Conservation (phyloP, 257 asterid species). For the Eustoma russellianum region DNA sequence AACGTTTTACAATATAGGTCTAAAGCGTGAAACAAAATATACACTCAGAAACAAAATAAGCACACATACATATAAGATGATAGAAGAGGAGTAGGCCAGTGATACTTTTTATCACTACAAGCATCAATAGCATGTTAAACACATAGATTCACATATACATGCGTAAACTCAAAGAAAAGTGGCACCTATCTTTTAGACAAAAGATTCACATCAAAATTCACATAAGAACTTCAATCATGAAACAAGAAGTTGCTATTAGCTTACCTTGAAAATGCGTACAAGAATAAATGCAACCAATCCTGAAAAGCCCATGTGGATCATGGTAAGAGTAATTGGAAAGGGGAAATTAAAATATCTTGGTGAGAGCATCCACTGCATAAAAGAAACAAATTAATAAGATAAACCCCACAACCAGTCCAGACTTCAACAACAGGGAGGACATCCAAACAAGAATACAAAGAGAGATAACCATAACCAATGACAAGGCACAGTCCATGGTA, state of each 20-base stretch:
- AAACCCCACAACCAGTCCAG: constrained; percentile 3
- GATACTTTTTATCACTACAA: too few species aligned
- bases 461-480: background rate
- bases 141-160: too few species aligned
- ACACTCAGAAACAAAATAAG: too few species aligned
- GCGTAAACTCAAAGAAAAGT: too few species aligned
- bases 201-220: too few species aligned
- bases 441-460: background rate
- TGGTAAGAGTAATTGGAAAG: constrained; percentile 86
- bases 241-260: constrained; percentile 6
- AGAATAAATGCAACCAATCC: constrained; percentile 87
- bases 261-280: constrained; percentile 85
- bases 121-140: too few species aligned
- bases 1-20: too few species aligned
- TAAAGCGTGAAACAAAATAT: too few species aligned
- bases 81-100: too few species aligned
- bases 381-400: constrained; percentile 14
- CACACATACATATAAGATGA: too few species aligned
- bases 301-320: constrained; percentile 99
- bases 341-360: constrained; percentile 97
- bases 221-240: background rate
- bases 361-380: constrained; percentile 92
- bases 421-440: too few species aligned
- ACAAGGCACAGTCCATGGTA: background rate
- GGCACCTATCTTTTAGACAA: too few species aligned